These are phyloP conservation scores for Sclerotinia minor DNA, from an alignment of 2,329 filamentous ascomycete species.

Conservation along the genomic window DNA sequence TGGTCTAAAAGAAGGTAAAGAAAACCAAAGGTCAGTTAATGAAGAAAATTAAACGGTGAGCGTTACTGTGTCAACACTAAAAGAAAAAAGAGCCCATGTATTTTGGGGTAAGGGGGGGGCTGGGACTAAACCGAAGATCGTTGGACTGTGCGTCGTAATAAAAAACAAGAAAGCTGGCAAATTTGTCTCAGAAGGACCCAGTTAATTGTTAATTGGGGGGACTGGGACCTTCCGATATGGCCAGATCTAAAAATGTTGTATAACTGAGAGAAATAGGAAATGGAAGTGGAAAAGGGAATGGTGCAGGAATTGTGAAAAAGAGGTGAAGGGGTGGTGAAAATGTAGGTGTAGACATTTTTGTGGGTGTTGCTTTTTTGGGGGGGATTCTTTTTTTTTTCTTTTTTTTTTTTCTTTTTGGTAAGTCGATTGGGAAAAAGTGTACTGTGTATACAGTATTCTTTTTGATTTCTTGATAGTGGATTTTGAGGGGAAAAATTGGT, in stretches of 20 bases:
- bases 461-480: background rate
- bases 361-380: no score
- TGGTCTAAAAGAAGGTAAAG: constrained; percentile 27
- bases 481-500: background rate
- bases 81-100: constrained; percentile 29
- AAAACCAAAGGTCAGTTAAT: constrained; percentile 33
- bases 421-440: no score
- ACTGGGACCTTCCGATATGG: constrained; percentile 20
- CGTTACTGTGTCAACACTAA: constrained; percentile 47
- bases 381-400: background rate
- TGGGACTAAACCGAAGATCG: constrained; percentile 24
- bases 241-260: constrained; percentile 21
- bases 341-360: constrained; percentile 3
- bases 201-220: constrained; percentile 24
- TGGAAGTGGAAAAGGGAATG: background rate
- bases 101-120: constrained; percentile 26
- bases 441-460: no score
- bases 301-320: background rate
- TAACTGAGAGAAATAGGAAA: constrained; percentile 7
- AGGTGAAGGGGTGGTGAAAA: constrained; percentile 16
- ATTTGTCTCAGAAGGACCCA: constrained; percentile 26
- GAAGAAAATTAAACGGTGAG: constrained; percentile 37
- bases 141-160: constrained; percentile 25
- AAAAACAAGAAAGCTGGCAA: constrained; percentile 26
- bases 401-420: background rate